phyloP scores from a whole-genome alignment of 352 stramenopile genomes.

The Phytophthora fragariaefolia region DNA sequence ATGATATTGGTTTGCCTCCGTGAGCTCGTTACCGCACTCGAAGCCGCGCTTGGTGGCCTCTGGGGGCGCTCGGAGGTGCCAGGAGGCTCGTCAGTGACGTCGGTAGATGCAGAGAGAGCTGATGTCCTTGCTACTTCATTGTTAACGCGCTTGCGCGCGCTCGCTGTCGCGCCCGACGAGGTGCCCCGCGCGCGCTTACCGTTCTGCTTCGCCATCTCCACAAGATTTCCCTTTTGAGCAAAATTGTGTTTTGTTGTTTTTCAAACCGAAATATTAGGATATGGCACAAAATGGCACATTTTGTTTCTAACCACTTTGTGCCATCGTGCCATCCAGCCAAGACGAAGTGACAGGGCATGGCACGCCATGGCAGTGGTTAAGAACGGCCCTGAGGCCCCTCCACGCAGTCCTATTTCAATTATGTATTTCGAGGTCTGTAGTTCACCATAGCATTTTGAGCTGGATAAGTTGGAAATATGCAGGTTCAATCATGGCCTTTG shows the following conservation, averaged over 20 bases:
- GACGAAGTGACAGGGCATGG: background rate
- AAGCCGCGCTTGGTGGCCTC: background rate
- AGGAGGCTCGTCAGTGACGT: background rate
- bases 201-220: background rate
- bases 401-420: no score
- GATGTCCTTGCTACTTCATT: background rate
- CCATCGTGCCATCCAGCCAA: conserved; percentile 1
- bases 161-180: background rate
- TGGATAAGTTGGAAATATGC: no score
- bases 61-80: background rate
- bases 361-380: conserved; percentile 3
- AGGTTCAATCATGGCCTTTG: no score
- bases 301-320: conserved; percentile 2
- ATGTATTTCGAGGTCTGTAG: no score
- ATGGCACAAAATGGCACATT: background rate
- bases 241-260: background rate
- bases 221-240: background rate
- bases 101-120: background rate
- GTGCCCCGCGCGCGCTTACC: background rate
- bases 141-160: background rate
- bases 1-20: background rate
- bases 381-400: background rate
- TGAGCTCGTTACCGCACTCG: background rate
- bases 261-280: background rate
- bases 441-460: no score